phyloP scores from a whole-genome alignment of 129 eudicot species.

The Helichrysum umbraculigerum region DNA sequence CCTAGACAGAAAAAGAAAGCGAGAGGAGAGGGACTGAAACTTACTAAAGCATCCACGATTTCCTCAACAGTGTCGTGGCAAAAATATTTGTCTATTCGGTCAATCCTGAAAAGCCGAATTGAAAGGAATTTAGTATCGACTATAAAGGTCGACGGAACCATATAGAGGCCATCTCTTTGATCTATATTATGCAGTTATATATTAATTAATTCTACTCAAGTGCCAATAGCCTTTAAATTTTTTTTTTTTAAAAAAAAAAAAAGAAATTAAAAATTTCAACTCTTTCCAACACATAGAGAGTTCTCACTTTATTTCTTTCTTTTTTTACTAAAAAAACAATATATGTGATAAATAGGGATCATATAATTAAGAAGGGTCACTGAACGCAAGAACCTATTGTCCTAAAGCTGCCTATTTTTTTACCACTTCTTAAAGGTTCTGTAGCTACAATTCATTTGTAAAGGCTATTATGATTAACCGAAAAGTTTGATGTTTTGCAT shows the following conservation, averaged over 20 bases:
- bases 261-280: neutral
- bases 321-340: neutral
- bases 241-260: no score
- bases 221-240: neutral
- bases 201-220: neutral
- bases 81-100: conserved; percentile 70
- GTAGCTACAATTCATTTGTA: neutral
- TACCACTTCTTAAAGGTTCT: neutral
- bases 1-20: neutral
- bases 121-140: neutral
- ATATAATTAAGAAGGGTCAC: neutral
- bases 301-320: neutral
- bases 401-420: neutral
- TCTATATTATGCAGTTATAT: neutral
- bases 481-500: neutral
- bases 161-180: neutral
- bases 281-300: neutral
- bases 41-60: conserved; percentile 83
- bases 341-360: neutral
- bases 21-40: conserved; percentile 20
- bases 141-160: neutral
- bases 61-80: conserved; percentile 85
- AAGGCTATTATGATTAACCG: neutral
- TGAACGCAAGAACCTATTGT: neutral
- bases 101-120: conserved; percentile 60